Evolutionary conservation across 176 grass and related monocot genomes (phyloP).

Genomic region (Tuctoria greenei): DNA sequence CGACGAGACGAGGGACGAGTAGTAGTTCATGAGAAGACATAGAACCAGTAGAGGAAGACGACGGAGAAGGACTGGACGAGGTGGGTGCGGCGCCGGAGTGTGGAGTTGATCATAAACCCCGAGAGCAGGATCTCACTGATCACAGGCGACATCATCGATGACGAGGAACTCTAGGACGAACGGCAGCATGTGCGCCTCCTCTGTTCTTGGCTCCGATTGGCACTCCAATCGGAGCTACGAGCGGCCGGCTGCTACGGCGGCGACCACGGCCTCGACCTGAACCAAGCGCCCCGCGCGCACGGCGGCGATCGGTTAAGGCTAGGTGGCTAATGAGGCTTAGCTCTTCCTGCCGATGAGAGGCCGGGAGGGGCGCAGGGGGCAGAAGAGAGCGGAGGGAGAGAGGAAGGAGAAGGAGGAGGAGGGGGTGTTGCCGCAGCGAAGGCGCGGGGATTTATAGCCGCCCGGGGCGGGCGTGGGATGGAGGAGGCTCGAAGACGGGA

Average conservation of each 20-base stretch:
- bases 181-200: conserved; percentile 60
- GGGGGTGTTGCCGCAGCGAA: conserved; percentile 21
- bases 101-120: conserved; percentile 99
- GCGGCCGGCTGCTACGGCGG: neutral
- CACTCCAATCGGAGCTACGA: conserved; percentile 24
- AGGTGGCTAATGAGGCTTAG: neutral
- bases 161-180: conserved; percentile 60
- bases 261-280: neutral
- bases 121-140: conserved; percentile 99
- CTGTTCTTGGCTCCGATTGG: conserved; percentile 6
- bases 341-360: neutral
- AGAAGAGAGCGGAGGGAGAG: conserved; percentile 9
- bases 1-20: neutral
- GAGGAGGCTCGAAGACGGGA: neutral
- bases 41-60: conserved; percentile 99
- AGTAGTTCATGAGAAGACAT: conserved; percentile 99
- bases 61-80: conserved; percentile 99
- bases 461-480: neutral
- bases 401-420: neutral
- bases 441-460: conserved; percentile 29
- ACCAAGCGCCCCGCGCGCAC: neutral
- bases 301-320: neutral
- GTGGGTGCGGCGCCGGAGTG: conserved; percentile 81
- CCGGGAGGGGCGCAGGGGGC: neutral
- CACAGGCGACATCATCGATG: conserved; percentile 95